Evolutionary conservation across 495 filamentous ascomycete species (phyloP), one percentile per base, ranked within the genome.

Genomic region (Daldinia loculata): DNA sequence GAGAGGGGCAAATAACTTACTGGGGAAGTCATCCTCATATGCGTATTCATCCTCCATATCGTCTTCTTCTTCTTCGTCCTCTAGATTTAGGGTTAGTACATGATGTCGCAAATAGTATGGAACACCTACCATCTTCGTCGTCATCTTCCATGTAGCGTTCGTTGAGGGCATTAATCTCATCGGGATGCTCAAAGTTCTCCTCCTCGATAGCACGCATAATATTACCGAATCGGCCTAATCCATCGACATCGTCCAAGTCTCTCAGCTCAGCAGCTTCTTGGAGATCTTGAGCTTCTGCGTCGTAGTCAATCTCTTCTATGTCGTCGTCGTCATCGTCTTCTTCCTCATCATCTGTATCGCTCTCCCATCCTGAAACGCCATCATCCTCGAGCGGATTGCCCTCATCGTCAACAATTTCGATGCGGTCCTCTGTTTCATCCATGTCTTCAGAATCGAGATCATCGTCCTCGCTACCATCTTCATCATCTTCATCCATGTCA

Each of bases 1-100:
- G 67, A 58, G 58, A 73, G 27, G 27, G 48, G 15, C n/a, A n/a
- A 32, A 64, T 63, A 72, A 87, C 89, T 80, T 80, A 92, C 90
- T 89, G 69, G 88, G 89, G 77, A 89, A 89, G 55, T 90, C 89
- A 36, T 90, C 87, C 63, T 89, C 86, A 70, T 89, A 90, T 69
- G 88, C 82, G 60, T 84, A 81, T 59, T 89, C 89, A 22, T 91
- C 89, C 29, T 90, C 89, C 57, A 85, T 81, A 52, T 94, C 92
- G 32, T 93, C 91, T 56, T 92, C 91, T 17, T 92, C 90, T 3
- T 90, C 89, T 48, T 91, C 89, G 8, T 91, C 90, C 56, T 84
- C 83, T 79, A 63, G 6, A 75, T 76, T 17, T 82, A 76, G 70
- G 27, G 22, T 76, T 41, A 75, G 73, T 56, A 55, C 8, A 19